These are phyloP conservation scores for Albifimbria verrucaria DNA, from an alignment of 2,329 filamentous ascomycete genomes.

Conservation along the genomic window DNA sequence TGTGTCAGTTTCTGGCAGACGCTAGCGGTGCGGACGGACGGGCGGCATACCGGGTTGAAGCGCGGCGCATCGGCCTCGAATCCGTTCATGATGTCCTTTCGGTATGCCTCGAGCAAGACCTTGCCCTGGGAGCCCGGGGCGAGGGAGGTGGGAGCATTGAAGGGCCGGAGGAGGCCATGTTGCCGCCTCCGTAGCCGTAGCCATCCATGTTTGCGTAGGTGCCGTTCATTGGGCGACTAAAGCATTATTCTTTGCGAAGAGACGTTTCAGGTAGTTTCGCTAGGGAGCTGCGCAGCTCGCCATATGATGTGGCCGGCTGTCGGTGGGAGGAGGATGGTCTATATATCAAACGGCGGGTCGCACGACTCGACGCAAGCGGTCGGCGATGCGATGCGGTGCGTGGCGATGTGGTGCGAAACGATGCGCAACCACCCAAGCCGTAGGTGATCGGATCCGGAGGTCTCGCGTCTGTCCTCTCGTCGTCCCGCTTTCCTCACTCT, in stretches of 20 bases:
- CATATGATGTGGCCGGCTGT: background rate
- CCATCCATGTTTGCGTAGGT: conserved; percentile 34
- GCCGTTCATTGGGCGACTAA: conserved; percentile 14
- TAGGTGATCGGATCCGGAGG: background rate
- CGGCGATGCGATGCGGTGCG: too few relatives aligned
- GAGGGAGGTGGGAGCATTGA: conserved; percentile 31
- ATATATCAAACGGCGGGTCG: background rate
- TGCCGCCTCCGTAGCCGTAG: conserved; percentile 27
- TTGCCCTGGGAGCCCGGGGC: conserved; percentile 40
- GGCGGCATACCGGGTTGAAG: conserved; percentile 52
- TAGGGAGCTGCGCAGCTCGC: background rate
- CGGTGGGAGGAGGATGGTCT: background rate
- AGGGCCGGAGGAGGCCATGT: conserved; percentile 15
- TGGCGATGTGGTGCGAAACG: too few relatives aligned
- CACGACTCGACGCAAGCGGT: too few relatives aligned
- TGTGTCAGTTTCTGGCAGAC: background rate
- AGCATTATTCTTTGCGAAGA: conserved; percentile 15
- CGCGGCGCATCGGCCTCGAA: conserved; percentile 52
- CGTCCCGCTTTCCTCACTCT: too few relatives aligned
- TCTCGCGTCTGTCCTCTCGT: too few relatives aligned
- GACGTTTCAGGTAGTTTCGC: background rate
- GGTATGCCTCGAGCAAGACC: conserved; percentile 57
- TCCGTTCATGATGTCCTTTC: conserved; percentile 49
- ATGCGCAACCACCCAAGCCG: too few relatives aligned
- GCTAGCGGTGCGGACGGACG: background rate